A percentile compares a stretch with the other conserved stretches of the same genome.
Conservation (phyloP, 352 stramenopile genomes). For the Globisporangium lucens region DNA sequence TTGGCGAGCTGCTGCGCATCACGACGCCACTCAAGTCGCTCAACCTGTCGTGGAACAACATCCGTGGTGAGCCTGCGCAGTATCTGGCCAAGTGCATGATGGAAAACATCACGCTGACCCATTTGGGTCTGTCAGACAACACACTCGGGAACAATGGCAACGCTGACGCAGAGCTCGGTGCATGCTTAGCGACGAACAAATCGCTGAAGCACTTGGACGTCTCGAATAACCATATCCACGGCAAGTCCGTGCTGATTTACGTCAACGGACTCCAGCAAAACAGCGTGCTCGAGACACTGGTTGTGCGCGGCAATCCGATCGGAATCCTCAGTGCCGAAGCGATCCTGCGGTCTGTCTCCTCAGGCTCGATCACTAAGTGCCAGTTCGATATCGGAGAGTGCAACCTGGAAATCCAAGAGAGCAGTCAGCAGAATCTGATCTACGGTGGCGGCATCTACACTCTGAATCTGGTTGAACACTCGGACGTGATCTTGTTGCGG, state of each 20-base stretch:
- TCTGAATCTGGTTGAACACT: constrained; percentile 47
- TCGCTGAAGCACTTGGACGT: constrained; percentile 58
- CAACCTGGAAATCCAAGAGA: constrained; percentile 62
- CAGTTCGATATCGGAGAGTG: constrained; percentile 63
- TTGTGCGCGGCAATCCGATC: constrained; percentile 69
- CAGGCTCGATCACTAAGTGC: constrained; percentile 42
- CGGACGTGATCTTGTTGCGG: constrained; percentile 49
- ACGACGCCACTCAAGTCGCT: constrained; percentile 52
- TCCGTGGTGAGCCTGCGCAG: constrained; percentile 59
- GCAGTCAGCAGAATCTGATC: constrained; percentile 38
- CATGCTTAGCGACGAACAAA: constrained; percentile 64
- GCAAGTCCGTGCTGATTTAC: constrained; percentile 56
- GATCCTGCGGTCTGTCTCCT: constrained; percentile 49
- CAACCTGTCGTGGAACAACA: constrained; percentile 78
- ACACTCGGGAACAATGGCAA: constrained; percentile 66
- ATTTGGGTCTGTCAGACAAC: constrained; percentile 69
- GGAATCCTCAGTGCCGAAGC: constrained; percentile 55
- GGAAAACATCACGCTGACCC: constrained; percentile 63
- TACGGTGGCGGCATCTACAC: constrained; percentile 49
- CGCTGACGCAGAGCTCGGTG: constrained; percentile 56
- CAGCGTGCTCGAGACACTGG: constrained; percentile 39
- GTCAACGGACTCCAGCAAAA: constrained; percentile 65
- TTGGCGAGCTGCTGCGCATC: constrained; percentile 63
- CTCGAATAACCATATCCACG: constrained; percentile 67
- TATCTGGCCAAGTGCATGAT: constrained; percentile 66